Conservation (phyloP, 1,139 yeast genomes). For the Nadsonia commutata region DNA sequence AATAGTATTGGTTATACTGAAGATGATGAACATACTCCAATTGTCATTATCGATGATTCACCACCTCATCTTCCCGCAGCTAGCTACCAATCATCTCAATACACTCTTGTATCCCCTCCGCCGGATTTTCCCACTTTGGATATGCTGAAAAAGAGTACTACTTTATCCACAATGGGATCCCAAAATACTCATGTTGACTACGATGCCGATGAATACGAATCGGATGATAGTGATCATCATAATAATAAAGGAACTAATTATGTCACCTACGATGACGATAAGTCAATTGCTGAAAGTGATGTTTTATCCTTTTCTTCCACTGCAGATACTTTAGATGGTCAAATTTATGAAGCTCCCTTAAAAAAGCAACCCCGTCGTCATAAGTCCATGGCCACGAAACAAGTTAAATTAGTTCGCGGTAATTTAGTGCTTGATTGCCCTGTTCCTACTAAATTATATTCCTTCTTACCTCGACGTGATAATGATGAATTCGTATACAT, state of each 20-base stretch:
- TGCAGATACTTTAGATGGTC: constrained; percentile 16
- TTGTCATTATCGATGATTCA: constrained; percentile 12
- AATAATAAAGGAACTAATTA: constrained; percentile 13
- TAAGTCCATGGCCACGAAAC: constrained; percentile 40
- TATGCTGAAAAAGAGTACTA: constrained; percentile 1
- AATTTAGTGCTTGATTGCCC: constrained; percentile 85
- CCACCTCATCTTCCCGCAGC: constrained; percentile 2
- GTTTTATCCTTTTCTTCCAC: constrained; percentile 15
- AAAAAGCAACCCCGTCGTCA: constrained; percentile 47
- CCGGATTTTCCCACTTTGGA: constrained; percentile 5
- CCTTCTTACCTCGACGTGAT: constrained; percentile 67
- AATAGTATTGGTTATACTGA: constrained; percentile 20
- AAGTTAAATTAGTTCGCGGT: constrained; percentile 58
- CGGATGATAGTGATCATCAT: constrained; percentile 9
- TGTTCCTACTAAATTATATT: constrained; percentile 71
- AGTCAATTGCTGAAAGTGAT: constrained; percentile 15
- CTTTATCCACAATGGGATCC: constrained; percentile 1
- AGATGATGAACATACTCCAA: constrained; percentile 15
- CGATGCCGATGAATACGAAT: constrained; percentile 7
- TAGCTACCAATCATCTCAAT: background rate
- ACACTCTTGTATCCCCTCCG: constrained; percentile 3
- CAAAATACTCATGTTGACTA: constrained; percentile 7
- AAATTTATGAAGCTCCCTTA: constrained; percentile 24
- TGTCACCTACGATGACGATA: constrained; percentile 18
- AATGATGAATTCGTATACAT: constrained; percentile 86